A percentile compares a stretch with the other conserved stretches of the same genome.
phyloP scores from a whole-genome alignment of 345 rosid species.

The Pistacia vera region DNA sequence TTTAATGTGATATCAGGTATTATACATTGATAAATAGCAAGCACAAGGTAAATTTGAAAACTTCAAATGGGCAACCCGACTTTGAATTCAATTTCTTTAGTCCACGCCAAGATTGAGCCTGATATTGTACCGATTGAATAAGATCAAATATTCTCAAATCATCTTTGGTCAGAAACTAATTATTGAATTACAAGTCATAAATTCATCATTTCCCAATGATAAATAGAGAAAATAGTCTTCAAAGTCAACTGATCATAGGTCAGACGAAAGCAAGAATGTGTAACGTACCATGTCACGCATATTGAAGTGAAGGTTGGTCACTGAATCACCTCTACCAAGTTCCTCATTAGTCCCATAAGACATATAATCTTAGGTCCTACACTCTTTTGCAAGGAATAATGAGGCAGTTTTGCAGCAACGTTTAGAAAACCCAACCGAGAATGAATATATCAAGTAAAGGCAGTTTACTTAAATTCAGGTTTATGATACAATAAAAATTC shows the following conservation, averaged over 20 bases:
- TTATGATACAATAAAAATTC: constrained; percentile 86
- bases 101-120: no score
- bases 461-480: constrained; percentile 83
- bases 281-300: constrained; percentile 74
- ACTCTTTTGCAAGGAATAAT: constrained; percentile 92
- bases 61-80: no score
- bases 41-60: neutral
- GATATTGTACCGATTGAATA: no score
- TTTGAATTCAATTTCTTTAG: no score
- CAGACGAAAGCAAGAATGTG: neutral
- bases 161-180: neutral
- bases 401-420: constrained; percentile 95
- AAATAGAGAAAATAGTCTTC: neutral
- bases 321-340: constrained; percentile 61
- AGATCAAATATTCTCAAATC: neutral
- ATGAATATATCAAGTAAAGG: constrained; percentile 96
- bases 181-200: neutral
- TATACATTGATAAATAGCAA: neutral
- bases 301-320: constrained; percentile 70
- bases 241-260: no score
- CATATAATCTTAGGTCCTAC: constrained; percentile 83
- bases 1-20: neutral
- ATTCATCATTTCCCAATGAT: neutral
- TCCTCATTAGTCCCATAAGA: constrained; percentile 74
- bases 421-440: constrained; percentile 93